Conservation (phyloP, 176 grass and related monocot species). For the Aegilops speltoides region DNA sequence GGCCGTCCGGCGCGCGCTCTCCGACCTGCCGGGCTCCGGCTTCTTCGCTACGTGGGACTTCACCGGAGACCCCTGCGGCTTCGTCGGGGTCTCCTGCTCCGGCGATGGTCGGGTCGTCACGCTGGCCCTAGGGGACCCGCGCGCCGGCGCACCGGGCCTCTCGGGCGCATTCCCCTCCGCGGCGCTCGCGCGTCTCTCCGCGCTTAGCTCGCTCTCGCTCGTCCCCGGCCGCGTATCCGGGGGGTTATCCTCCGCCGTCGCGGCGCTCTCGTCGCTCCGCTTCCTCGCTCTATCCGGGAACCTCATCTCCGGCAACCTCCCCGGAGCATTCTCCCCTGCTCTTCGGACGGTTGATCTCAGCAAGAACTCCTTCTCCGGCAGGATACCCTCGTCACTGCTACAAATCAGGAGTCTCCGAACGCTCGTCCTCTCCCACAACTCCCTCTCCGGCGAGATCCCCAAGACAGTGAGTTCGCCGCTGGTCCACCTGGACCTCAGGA, state of each 20-base stretch:
- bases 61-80: conserved; percentile 69
- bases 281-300: conserved; percentile 71
- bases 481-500: conserved; percentile 63
- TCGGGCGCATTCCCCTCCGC: conserved; percentile 31
- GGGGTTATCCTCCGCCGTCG: conserved; percentile 10
- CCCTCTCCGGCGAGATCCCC: conserved; percentile 37
- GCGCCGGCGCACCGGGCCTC: conserved; percentile 62
- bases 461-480: conserved; percentile 27
- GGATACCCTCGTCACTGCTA: conserved; percentile 43
- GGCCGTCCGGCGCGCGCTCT: conserved; percentile 38
- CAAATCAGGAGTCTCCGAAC: conserved; percentile 34
- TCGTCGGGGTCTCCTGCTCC: conserved; percentile 60
- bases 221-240: conserved; percentile 64
- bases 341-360: conserved; percentile 73
- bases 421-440: conserved; percentile 69
- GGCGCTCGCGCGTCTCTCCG: conserved; percentile 38
- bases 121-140: conserved; percentile 70
- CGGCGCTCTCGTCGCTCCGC: conserved; percentile 49
- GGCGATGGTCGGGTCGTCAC: conserved; percentile 40
- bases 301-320: conserved; percentile 51
- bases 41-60: conserved; percentile 85
- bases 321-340: conserved; percentile 24
- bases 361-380: conserved; percentile 52
- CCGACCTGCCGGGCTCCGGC: conserved; percentile 48
- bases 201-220: conserved; percentile 63